Percentiles rank a stretch among this genome's conserved stretches.
These are phyloP conservation scores for Galeopsis tetrahit DNA, from an alignment of 257 asterid species.

Conservation along the genomic window DNA sequence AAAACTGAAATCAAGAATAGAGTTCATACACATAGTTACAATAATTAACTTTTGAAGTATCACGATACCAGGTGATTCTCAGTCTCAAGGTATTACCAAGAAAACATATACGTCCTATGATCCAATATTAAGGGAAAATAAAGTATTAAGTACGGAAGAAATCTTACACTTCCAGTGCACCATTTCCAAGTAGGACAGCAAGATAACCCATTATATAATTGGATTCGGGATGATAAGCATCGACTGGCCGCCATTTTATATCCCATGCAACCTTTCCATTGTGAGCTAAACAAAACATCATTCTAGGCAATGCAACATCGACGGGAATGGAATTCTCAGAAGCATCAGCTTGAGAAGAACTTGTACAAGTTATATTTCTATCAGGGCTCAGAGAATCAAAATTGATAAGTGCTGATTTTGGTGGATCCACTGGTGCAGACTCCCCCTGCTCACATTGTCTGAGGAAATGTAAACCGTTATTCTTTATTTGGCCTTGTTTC, in stretches of 20 bases:
- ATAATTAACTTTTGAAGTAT: not conserved
- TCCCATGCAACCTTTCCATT: constrained; percentile 96
- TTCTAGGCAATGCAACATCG: constrained; percentile 79
- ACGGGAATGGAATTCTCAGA: constrained; percentile 46
- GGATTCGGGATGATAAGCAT: constrained; percentile 50
- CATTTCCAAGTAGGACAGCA: constrained; percentile 92
- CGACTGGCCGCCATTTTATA: constrained; percentile 84
- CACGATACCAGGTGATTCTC: not conserved
- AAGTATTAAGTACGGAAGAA: constrained; percentile 18
- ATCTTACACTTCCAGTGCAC: constrained; percentile 94
- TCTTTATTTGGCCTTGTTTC: constrained; percentile 33
- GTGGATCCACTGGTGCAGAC: constrained; percentile 39
- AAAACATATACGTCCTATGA: constrained; percentile 10
- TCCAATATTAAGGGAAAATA: constrained; percentile 16
- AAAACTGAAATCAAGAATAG: constrained; percentile 12
- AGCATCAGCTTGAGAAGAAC: constrained; percentile 35
- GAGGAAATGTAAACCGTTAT: constrained; percentile 34
- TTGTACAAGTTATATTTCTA: constrained; percentile 27
- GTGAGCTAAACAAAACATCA: constrained; percentile 89
- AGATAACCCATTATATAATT: constrained; percentile 84
- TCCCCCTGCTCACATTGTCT: constrained; percentile 41
- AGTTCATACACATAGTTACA: not conserved
- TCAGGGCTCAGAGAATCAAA: constrained; percentile 39
- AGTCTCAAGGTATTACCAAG: not conserved
- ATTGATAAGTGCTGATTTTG: constrained; percentile 29